Evolutionary conservation across 139 green algal species (phyloP), one percentile per base, ranked within the genome.

Genomic region (Trebouxia sp.): DNA sequence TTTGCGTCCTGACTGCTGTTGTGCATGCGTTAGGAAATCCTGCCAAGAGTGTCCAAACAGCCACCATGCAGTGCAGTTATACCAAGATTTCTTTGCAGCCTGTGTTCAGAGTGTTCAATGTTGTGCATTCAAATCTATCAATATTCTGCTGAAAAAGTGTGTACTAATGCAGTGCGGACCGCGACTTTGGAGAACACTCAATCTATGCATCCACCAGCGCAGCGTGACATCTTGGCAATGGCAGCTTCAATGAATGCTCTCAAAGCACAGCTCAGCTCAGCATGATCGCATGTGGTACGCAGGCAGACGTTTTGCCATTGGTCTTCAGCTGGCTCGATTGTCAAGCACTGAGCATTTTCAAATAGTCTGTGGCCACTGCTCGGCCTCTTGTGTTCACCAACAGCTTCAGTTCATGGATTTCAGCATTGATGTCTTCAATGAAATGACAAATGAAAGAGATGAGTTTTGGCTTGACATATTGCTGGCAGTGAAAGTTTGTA

Each of bases 181-280:
- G 72, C 20, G 72, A 79, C 7, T 79, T 79, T 79, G 72, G 72
- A 10, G 69, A 56, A 10, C 69, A 77, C 55, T 77, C 69, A 5
- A 53, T 77, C 26, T 77, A 56, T 77, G 41, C 42, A 37, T 37
- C 43, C 37, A 41, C 69, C 43, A 53, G n/a, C 12, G 39, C 41
- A 26, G 42, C n/a, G 38, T 32, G 9, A 32, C 1, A 9, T 14
- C n/a, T n/a, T n/a, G n/a, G n/a, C n/a, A n/a, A n/a, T n/a, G n/a
- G n/a, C n/a, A n/a, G n/a, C n/a, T n/a, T n/a, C n/a, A n/a, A n/a
- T n/a, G n/a, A n/a, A n/a, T n/a, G n/a, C n/a, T n/a, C n/a, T n/a
- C n/a, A n/a, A n/a, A n/a, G n/a, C n/a, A n/a, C n/a, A n/a, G n/a
- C n/a, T n/a, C n/a, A n/a, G n/a, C n/a, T n/a, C n/a, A n/a, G n/a